phyloP scores from a whole-genome alignment of 2,329 filamentous ascomycete genomes.

The Penicillium occitanis region DNA sequence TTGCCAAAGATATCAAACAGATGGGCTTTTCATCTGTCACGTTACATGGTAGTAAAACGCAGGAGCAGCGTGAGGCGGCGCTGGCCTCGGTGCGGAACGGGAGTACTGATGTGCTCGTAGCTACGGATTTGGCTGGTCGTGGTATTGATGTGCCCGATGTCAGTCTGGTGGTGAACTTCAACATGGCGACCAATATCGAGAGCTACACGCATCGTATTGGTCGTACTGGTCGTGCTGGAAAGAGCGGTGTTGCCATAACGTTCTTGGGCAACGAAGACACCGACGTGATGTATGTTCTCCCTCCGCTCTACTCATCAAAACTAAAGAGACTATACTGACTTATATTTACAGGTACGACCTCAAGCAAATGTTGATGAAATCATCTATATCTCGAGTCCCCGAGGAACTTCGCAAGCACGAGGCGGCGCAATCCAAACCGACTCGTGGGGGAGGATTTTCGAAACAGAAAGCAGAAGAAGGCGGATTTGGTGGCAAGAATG shows the following conservation, averaged over 20 bases:
- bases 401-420: constrained; percentile 89
- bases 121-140: constrained; percentile 90
- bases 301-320: background rate
- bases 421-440: constrained; percentile 80
- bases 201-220: constrained; percentile 95
- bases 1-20: constrained; percentile 88
- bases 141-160: constrained; percentile 98
- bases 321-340: constrained; percentile 23
- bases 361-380: constrained; percentile 93
- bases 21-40: constrained; percentile 91
- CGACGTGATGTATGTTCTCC: constrained; percentile 69
- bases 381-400: constrained; percentile 79
- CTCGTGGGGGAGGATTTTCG: constrained; percentile 36
- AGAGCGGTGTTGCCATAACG: constrained; percentile 93
- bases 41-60: constrained; percentile 91
- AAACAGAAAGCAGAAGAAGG: constrained; percentile 52
- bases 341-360: constrained; percentile 64
- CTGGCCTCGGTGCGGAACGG: constrained; percentile 80
- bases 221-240: constrained; percentile 94
- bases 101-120: constrained; percentile 81
- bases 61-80: constrained; percentile 95
- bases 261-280: constrained; percentile 89
- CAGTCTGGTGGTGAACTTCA: constrained; percentile 94
- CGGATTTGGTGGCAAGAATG: constrained; percentile 38
- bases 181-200: constrained; percentile 93